phyloP scores from a whole-genome alignment of 345 rosid species.

The Capsella bursapastoris region DNA sequence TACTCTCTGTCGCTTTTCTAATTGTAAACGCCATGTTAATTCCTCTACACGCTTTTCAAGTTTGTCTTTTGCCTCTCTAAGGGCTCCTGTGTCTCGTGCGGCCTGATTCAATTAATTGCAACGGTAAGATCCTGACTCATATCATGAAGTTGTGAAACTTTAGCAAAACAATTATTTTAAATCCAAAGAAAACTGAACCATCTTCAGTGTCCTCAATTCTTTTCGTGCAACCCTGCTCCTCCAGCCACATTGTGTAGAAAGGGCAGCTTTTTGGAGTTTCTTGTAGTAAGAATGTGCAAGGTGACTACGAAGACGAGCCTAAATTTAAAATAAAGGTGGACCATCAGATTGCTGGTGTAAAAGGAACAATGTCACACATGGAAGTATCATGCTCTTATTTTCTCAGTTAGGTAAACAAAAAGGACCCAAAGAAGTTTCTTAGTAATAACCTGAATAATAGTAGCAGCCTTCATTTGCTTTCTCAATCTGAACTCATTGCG shows the following conservation, averaged over 20 bases:
- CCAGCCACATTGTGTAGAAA: conserved; percentile 95
- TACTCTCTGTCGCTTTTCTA: conserved; percentile 97
- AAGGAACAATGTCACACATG: conserved; percentile 12
- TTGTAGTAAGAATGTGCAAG: conserved; percentile 74
- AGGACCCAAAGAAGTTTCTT: conserved; percentile 31
- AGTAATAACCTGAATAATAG: conserved; percentile 72
- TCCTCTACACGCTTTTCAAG: conserved; percentile 98
- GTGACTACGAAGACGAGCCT: conserved; percentile 83
- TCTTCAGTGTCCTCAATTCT: conserved; percentile 89
- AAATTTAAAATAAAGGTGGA: conserved; percentile 38
- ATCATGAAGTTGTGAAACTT: neutral
- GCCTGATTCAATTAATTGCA: conserved; percentile 60
- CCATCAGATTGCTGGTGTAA: conserved; percentile 26
- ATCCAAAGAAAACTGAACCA: conserved; percentile 57
- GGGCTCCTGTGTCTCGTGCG: conserved; percentile 95
- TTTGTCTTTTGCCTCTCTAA: conserved; percentile 97
- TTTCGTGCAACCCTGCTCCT: conserved; percentile 91
- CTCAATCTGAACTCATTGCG: conserved; percentile 91
- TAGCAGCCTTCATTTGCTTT: conserved; percentile 93
- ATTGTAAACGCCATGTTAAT: conserved; percentile 94
- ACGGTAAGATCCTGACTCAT: conserved; percentile 37
- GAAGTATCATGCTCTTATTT: neutral
- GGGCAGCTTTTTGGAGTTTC: conserved; percentile 83
- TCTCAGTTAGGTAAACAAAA: conserved; percentile 27
- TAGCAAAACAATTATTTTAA: neutral